Evolutionary conservation across 1,284 basidiomycete species (phyloP), one percentile per base, ranked within the genome.

Genomic region (Gomphus bonarii): DNA sequence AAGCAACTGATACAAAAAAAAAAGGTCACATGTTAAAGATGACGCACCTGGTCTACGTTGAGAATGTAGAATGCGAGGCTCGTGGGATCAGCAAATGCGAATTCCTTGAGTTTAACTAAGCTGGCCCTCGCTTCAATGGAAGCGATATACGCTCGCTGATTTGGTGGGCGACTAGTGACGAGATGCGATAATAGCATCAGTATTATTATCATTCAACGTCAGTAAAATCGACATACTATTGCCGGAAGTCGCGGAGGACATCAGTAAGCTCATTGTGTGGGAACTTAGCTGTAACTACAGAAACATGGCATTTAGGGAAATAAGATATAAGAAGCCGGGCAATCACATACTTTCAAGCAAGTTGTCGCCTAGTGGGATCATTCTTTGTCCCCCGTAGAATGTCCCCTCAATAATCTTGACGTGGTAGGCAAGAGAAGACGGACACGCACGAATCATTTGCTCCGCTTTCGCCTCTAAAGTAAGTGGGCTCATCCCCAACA

Each of bases 401-500:
- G 1, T 11, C 14, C 14, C 3, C 16, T 20, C 28, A 14, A 14
- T 31, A 30, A 20, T 16, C 10, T 22, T 40, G 28, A 31, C 11
- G 18, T 25, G 10, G 11, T 35, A 12, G 8, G 7, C 9, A 12
- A 52, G 14, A 25, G 33, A 35, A 9, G 10, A 3, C 8, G 38
- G 18, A 28, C 3, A 31, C 55, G n/a, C 40, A 56, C 55, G 55
- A 56, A 54, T 67, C 66, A 56, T 66, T 67, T 11, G 66, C 66
- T 1, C 66, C 66, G 11, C 65, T 66, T 49, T 66, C 66, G 11
- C 66, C 66, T 36, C 65, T 62, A 54, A 66, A 67, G 12, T 60
- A 64, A n/a, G 65, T 58, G 2, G 65, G 65, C 55, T 63, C 61
- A 42, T 65, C 65, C 14, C 63, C 62, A 4, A 67, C 64, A 33